Base-by-base conservation (phyloP, 2,329 filamentous ascomycete genomes). In the Hypocrella siamensis region DNA sequence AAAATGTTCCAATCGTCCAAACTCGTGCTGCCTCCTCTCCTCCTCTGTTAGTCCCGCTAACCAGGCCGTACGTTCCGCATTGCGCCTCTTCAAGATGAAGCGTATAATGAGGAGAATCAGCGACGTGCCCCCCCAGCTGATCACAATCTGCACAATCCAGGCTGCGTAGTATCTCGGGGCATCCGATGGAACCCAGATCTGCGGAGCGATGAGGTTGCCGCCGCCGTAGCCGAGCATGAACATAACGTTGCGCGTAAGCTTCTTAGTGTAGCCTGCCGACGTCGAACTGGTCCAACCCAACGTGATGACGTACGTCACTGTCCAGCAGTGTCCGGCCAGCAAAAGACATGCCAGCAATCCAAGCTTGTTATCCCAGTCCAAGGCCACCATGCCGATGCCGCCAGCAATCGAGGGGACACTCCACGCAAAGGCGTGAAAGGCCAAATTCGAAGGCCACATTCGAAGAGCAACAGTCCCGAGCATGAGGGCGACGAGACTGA, bases 251-350 rank as follows among this genome's bases (percentile, higher is more conserved):
- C 55, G 48, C 3, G 56, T 59, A 3, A 58, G 52, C 37, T 60
- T 60, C 40, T 61, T 61, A 1, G 57, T 60, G 36, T 60, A 57
- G 4, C 57, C 54, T 0, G 53, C 51, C 2, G 45, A 41, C 5
- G 41, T 42, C 2, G 52, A 54, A 3, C 51, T 54, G 6, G 31
- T 32, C 31, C 31, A 32, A 5, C 31, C 31, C 31, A 32, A 14
- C 5, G 41, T 42, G 17, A 48, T 46, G 36, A 46, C 46, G 31
- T 48, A 48, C 1, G 43, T 41, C 16, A 42, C 41, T 16, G 42
- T 42, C 11, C 54, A 58, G 1, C 52, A 56, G 17, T 56, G 46
- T 7, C 51, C 52, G 5, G 46, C 45, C 3, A 48, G 42, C n/a
- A 48, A 33, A 12, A 48, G 34, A n/a, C 42, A 46, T 3, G 44